Percentiles rank a stretch among this genome's conserved stretches.
Evolutionary conservation across 2,329 filamentous ascomycete species (phyloP).

Genomic region (Colletotrichum karsti): DNA sequence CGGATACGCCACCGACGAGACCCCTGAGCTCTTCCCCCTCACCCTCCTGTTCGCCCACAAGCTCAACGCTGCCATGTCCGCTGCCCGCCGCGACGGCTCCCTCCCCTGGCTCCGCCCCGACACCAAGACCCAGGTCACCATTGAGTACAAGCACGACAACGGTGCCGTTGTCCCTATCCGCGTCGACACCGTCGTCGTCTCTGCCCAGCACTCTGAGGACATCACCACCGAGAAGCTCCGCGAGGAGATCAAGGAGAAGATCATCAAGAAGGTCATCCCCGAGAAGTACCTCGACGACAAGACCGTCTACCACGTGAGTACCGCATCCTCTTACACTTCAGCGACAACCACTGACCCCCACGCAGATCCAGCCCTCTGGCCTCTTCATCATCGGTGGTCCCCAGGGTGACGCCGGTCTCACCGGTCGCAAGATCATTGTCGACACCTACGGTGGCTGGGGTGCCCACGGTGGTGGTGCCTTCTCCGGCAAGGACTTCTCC

Average conservation of each 20-base stretch:
- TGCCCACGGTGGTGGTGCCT: slow-evolving; percentile 99
- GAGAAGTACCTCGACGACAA: slow-evolving; percentile 90
- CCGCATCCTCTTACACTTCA: background rate
- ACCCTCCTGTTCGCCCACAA: slow-evolving; percentile 95
- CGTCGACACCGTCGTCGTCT: slow-evolving; percentile 97
- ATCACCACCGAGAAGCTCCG: slow-evolving; percentile 92
- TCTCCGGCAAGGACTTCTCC: slow-evolving; percentile 99
- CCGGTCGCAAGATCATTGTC: slow-evolving; percentile 99
- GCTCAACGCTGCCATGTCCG: slow-evolving; percentile 94
- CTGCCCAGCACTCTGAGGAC: slow-evolving; percentile 89
- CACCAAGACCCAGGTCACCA: slow-evolving; percentile 99
- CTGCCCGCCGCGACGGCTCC: slow-evolving; percentile 85
- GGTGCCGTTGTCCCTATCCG: slow-evolving; percentile 91
- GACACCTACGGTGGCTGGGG: slow-evolving; percentile 99
- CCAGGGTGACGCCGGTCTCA: slow-evolving; percentile 98
- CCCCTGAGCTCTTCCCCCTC: slow-evolving; percentile 93
- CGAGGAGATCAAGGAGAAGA: slow-evolving; percentile 96
- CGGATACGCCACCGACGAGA: slow-evolving; percentile 99
- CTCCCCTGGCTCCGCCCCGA: slow-evolving; percentile 96
- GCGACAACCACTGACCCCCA: slow-evolving; percentile 40
- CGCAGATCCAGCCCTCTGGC: slow-evolving; percentile 90
- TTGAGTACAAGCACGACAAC: slow-evolving; percentile 97
- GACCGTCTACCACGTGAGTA: slow-evolving; percentile 90
- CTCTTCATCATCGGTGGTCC: slow-evolving; percentile 99
- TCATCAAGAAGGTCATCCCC: slow-evolving; percentile 94